Base-by-base conservation (phyloP, 441 rosid genomes). In the Cnidoscolus chayamansa region DNA sequence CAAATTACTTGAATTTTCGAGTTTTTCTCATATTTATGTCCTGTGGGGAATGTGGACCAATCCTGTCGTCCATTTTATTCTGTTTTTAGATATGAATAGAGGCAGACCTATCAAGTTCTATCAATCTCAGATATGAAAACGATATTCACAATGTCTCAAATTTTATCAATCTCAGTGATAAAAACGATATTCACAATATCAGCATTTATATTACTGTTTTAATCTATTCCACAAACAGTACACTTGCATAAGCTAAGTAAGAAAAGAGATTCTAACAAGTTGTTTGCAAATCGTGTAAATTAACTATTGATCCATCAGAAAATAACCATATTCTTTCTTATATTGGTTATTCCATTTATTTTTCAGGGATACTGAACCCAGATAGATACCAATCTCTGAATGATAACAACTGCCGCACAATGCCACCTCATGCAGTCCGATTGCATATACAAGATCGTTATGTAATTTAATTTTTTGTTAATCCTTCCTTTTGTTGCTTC, bases 361-460 rank as follows among this genome's bases (percentile, higher is more conserved):
- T 77, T 74, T 25, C 72, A 83, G 81, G 58, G 78, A 60, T 66
- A 51, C 16, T 53, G 68, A 76, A 69, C 54, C 75, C 78, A 62
- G 75, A 71, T 79, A 77, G 65, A 71, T 80, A 81, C 61, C 70
- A 50, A 68, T 53, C 16, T 73, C 25, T 19, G 76, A 55, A 61
- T 66, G 67, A 78, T 68, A 76, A 75, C 58, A 62, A 73, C 8
- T 72, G 71, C 58, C 72, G 8, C 63, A 68, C 77, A 74, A 88
- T 90, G 93, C 54, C 84, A 68, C 40, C 67, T 73, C 97, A 74
- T 47, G 80, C 84, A 5, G 97, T 92, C 68, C 82, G 78, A n/a
- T 79, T 94, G 82, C 81, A 81, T 82, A 76, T 90, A 75, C 85
- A 79, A 67, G 97, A 92, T 71, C 85, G 65, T 68, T 84, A 90